These are phyloP conservation scores for Polygonum aviculare DNA, from an alignment of 148 eudicot genomes.

Conservation along the genomic window DNA sequence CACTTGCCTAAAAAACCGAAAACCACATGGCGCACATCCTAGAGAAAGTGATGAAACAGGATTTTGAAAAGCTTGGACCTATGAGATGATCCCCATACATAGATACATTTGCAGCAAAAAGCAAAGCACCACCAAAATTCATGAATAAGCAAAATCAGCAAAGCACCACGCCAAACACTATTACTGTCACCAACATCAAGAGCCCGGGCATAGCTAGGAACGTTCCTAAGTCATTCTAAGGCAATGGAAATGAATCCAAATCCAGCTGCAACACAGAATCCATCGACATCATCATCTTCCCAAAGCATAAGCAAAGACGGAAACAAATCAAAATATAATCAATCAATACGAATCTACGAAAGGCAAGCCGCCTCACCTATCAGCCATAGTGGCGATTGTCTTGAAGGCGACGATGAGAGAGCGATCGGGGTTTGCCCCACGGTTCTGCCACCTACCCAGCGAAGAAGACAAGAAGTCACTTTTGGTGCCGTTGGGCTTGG, in stretches of 20 bases:
- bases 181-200: not conserved
- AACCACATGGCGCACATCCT: not conserved
- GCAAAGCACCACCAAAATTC: not conserved
- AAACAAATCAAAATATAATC: not conserved
- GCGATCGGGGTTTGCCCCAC: slow-evolving; percentile 46
- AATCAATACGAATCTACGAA: not conserved
- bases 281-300: not conserved
- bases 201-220: not conserved
- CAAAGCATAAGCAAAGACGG: not conserved
- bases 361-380: slow-evolving; percentile 19
- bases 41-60: not conserved
- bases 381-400: slow-evolving; percentile 47
- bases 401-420: slow-evolving; percentile 39
- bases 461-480: slow-evolving; percentile 31
- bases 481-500: slow-evolving; percentile 32
- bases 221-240: not conserved
- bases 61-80: not conserved
- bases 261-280: not conserved
- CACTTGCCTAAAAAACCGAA: not conserved
- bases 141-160: not conserved
- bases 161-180: not conserved
- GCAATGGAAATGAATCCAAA: not conserved
- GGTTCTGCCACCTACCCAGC: slow-evolving; percentile 40
- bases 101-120: not conserved
- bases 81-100: not conserved